Evolutionary conservation across 208 protist species (phyloP), one percentile per base, ranked within the genome.

Genomic region (Phytomonas francai): DNA sequence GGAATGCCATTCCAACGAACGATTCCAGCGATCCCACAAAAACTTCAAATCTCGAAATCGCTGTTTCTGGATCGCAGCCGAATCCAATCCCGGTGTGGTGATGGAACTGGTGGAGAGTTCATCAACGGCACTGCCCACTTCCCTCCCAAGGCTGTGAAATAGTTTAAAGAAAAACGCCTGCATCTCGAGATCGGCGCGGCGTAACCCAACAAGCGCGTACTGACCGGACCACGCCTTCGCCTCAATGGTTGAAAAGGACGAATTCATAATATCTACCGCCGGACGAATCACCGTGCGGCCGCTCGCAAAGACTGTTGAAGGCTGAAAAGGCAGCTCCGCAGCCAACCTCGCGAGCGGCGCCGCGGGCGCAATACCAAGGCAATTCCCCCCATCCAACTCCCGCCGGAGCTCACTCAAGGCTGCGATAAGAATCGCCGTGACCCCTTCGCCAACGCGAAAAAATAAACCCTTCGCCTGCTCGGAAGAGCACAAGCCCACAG

Each of bases 141-240:
- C n/a, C n/a, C n/a, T n/a, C n/a, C n/a, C n/a, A n/a, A n/a, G n/a
- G n/a, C n/a, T n/a, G n/a, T n/a, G n/a, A 16, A 8, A 30, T 34
- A 76, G 33, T 12, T 69, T 57, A 28, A 80, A 79, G 29, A 91
- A 80, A 65, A 91, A 67, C 19, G 71, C 61, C 25, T 66, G 79
- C 69, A 87, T 72, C 65, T 92, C 85, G 33, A 85, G 68, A 33
- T 73, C n/a, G 11, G 83, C 84, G 27, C 80, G 72, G n/a, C 74
- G 82, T 34, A 94, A 49, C 27, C 88, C 88, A 34, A 68, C 45
- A 28, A 28, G 25, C 0, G 63, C 61, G 76, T 88, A 91, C 8
- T 64, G 63, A 14, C 79, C 82, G 29, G 65, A 70, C 79, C 78
- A 85, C 60, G 81, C 73, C 31, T 73, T 74, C n/a, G 65, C 67